Evolutionary conservation across 306 rosid species (phyloP).

Genomic region (Vigna unguiculata): DNA sequence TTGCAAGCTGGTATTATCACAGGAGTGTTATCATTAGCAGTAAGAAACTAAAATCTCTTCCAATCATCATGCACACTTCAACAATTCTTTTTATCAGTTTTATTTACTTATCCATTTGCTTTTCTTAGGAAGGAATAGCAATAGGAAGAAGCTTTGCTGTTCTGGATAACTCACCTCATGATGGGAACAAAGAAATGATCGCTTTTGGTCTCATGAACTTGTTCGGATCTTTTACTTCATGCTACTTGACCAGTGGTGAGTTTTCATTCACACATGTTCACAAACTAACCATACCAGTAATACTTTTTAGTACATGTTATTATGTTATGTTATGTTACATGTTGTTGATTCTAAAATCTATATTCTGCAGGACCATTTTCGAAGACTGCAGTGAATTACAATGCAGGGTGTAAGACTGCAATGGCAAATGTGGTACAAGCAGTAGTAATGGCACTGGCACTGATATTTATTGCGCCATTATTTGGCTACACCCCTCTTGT

Average conservation of each 20-base stretch:
- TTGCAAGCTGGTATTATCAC: slow-evolving; percentile 63
- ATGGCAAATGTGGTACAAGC: slow-evolving; percentile 76
- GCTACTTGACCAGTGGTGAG: slow-evolving; percentile 92
- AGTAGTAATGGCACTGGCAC: slow-evolving; percentile 60
- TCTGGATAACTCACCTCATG: slow-evolving; percentile 69
- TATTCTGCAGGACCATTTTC: slow-evolving; percentile 84
- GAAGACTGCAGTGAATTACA: slow-evolving; percentile 88
- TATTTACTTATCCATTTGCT: neutral
- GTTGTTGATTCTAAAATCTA: neutral
- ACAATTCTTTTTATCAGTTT: neutral
- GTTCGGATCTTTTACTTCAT: slow-evolving; percentile 80
- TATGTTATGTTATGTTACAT: no score
- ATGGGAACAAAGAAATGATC: slow-evolving; percentile 93
- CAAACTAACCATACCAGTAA: no score
- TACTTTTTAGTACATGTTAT: no score
- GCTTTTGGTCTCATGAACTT: slow-evolving; percentile 92
- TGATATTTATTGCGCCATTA: slow-evolving; percentile 75
- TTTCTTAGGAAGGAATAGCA: slow-evolving; percentile 90
- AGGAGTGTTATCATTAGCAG: slow-evolving; percentile 80
- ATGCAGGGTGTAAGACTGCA: slow-evolving; percentile 73
- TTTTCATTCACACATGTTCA: neutral
- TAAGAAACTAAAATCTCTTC: slow-evolving; percentile 42
- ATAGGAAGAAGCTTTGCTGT: slow-evolving; percentile 91
- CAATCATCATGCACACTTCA: neutral
- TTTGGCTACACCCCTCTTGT: slow-evolving; percentile 87